Conservation (phyloP, 1,284 basidiomycete genomes). For the Austroboletus novae-zelandiae region DNA sequence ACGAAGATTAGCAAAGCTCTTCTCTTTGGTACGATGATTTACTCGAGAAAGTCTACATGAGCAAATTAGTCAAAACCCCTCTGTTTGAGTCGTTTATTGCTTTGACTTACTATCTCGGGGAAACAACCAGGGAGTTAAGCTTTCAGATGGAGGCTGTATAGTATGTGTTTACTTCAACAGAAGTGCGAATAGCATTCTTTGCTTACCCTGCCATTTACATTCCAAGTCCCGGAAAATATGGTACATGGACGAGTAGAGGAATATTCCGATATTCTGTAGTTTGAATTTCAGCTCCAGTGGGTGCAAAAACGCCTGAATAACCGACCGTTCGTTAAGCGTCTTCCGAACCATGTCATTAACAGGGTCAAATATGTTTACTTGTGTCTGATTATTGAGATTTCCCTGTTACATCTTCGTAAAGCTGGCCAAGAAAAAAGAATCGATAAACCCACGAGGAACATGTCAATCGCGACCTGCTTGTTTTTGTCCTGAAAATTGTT, state of each 20-base stretch:
- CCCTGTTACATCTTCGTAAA: slow-evolving; percentile 52
- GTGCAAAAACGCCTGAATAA: background rate
- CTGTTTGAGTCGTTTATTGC: background rate
- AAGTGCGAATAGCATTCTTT: slow-evolving; percentile 7
- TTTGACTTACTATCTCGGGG: slow-evolving; percentile 64
- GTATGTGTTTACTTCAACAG: slow-evolving; percentile 10
- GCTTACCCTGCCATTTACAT: slow-evolving; percentile 84
- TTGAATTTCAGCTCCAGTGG: slow-evolving; percentile 1
- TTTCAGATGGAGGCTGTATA: slow-evolving; percentile 72
- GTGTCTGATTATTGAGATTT: slow-evolving; percentile 84
- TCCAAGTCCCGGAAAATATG: slow-evolving; percentile 93
- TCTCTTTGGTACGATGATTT: slow-evolving; percentile 21
- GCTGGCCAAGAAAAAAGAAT: background rate
- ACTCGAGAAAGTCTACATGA: slow-evolving; percentile 57
- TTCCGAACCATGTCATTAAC: slow-evolving; percentile 84
- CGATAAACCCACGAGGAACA: slow-evolving; percentile 70
- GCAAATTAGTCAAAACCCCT: slow-evolving; percentile 8
- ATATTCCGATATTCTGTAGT: slow-evolving; percentile 75
- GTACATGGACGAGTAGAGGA: slow-evolving; percentile 73
- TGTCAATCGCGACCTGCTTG: slow-evolving; percentile 94
- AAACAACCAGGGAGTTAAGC: slow-evolving; percentile 88
- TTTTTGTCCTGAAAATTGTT: slow-evolving; percentile 97
- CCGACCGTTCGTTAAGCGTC: slow-evolving; percentile 64
- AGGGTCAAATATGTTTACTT: slow-evolving; percentile 92
- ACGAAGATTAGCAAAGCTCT: slow-evolving; percentile 2